Conservation (phyloP, 768 basidiomycete species). For the Leccinum arenicola region DNA sequence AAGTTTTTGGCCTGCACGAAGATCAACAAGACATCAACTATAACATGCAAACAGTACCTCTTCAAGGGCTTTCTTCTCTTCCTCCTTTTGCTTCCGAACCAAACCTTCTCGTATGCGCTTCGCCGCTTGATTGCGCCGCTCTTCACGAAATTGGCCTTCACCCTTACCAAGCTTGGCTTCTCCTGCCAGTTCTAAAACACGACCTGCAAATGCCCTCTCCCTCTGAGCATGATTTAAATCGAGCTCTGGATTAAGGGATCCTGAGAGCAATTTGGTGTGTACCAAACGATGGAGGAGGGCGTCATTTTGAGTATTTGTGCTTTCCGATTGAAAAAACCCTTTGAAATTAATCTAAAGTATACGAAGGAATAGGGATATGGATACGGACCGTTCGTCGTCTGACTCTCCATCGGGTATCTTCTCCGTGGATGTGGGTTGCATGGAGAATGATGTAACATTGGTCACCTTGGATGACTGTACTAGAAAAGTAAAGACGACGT, state of each 20-base stretch:
- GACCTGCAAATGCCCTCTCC: slow-evolving; percentile 73
- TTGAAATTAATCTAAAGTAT: background rate
- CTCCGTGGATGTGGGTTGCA: slow-evolving; percentile 19
- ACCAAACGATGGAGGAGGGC: slow-evolving; percentile 73
- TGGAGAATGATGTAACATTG: slow-evolving; percentile 40
- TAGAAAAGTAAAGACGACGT: slow-evolving; percentile 3
- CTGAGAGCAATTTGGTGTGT: slow-evolving; percentile 77
- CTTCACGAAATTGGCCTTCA: slow-evolving; percentile 54
- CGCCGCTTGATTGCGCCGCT: slow-evolving; percentile 67
- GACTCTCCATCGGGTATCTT: slow-evolving; percentile 35
- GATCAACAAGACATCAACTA: slow-evolving; percentile 3
- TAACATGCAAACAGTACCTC: slow-evolving; percentile 48
- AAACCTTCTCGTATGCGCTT: slow-evolving; percentile 75
- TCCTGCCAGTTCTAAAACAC: slow-evolving; percentile 71
- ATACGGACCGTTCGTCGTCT: slow-evolving; percentile 55
- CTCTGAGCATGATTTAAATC: slow-evolving; percentile 63
- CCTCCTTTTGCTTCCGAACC: slow-evolving; percentile 55
- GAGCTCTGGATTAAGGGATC: slow-evolving; percentile 62
- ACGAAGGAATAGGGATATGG: background rate
- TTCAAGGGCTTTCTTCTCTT: slow-evolving; percentile 53
- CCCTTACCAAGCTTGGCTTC: slow-evolving; percentile 72
- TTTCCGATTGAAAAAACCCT: slow-evolving; percentile 28
- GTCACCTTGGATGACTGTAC: slow-evolving; percentile 75
- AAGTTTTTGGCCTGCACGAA: slow-evolving; percentile 67
- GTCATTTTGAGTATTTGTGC: slow-evolving; percentile 76